Percentiles rank a stretch among this genome's conserved stretches.
phyloP scores from a whole-genome alignment of 306 rosid species.

The Cucumis hystrix region DNA sequence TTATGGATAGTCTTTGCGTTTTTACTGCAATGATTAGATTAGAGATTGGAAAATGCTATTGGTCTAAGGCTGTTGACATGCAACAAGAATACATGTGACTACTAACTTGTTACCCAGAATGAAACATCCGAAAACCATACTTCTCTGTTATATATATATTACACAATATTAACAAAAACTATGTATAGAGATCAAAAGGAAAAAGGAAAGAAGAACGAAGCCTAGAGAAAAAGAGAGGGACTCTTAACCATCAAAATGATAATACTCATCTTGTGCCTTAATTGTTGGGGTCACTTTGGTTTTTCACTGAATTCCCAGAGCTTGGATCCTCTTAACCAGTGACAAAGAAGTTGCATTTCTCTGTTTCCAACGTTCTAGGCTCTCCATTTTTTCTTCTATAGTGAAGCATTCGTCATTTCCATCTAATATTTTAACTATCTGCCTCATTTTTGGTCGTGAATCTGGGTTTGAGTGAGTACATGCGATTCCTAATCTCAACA shows the following conservation, averaged over 20 bases:
- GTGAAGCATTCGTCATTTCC: slow-evolving; percentile 48
- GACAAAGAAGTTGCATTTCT: slow-evolving; percentile 47
- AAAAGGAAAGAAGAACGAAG: background rate
- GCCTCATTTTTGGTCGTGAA: slow-evolving; percentile 67
- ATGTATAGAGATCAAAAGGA: background rate
- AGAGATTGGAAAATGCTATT: background rate
- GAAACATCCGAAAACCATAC: background rate
- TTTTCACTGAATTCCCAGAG: slow-evolving; percentile 76
- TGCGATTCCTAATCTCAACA: slow-evolving; percentile 49
- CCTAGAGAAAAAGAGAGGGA: background rate
- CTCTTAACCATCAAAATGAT: background rate
- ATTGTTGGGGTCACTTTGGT: background rate
- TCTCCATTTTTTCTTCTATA: slow-evolving; percentile 27
- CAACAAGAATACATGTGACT: background rate
- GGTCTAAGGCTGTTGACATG: background rate
- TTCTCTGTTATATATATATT: background rate
- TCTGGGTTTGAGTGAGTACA: slow-evolving; percentile 53
- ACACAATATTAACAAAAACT: background rate
- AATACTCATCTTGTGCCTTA: background rate
- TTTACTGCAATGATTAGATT: background rate
- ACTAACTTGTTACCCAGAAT: background rate
- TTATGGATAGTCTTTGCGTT: background rate
- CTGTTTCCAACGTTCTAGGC: slow-evolving; percentile 57
- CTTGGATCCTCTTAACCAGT: slow-evolving; percentile 66
- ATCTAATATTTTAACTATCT: slow-evolving; percentile 63